These are phyloP conservation scores for Lachnellula subtilissima DNA, from an alignment of 2,329 filamentous ascomycete genomes.

Conservation along the genomic window DNA sequence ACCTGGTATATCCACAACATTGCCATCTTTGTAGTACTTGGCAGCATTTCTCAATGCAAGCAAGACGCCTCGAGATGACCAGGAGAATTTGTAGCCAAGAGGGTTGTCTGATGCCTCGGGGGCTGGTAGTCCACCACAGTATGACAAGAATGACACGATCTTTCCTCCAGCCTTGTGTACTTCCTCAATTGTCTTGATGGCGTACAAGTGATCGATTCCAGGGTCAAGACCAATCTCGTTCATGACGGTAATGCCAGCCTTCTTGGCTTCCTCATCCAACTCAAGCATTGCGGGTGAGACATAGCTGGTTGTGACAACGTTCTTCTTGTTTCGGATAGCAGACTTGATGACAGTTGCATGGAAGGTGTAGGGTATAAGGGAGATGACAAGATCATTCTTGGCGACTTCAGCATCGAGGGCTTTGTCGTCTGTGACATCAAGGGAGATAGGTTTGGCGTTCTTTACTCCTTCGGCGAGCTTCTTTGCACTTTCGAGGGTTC, in stretches of 20 bases:
- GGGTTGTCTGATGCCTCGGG: slow-evolving; percentile 79
- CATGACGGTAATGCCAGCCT: slow-evolving; percentile 92
- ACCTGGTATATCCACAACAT: slow-evolving; percentile 61
- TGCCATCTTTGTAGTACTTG: slow-evolving; percentile 74
- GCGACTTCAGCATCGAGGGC: slow-evolving; percentile 77
- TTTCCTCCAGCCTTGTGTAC: slow-evolving; percentile 87
- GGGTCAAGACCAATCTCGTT: slow-evolving; percentile 87
- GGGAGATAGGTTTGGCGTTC: slow-evolving; percentile 69
- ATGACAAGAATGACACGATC: slow-evolving; percentile 75
- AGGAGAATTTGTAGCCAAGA: slow-evolving; percentile 86
- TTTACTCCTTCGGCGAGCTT: slow-evolving; percentile 67
- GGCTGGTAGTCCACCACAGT: slow-evolving; percentile 75
- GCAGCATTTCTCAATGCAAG: slow-evolving; percentile 83
- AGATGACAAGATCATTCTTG: slow-evolving; percentile 75
- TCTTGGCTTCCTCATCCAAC: slow-evolving; percentile 76
- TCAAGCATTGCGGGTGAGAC: slow-evolving; percentile 90
- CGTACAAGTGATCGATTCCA: slow-evolving; percentile 68
- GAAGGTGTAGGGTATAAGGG: slow-evolving; percentile 86
- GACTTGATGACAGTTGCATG: slow-evolving; percentile 88
- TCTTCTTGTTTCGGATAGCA: slow-evolving; percentile 87
- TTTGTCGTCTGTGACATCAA: slow-evolving; percentile 73
- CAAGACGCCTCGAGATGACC: slow-evolving; percentile 64
- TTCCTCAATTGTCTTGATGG: slow-evolving; percentile 80
- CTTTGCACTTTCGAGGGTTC: slow-evolving; percentile 73
- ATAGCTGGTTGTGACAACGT: slow-evolving; percentile 94